Conservation (phyloP, 148 eudicot species). For the Vaccinium darrowii region DNA sequence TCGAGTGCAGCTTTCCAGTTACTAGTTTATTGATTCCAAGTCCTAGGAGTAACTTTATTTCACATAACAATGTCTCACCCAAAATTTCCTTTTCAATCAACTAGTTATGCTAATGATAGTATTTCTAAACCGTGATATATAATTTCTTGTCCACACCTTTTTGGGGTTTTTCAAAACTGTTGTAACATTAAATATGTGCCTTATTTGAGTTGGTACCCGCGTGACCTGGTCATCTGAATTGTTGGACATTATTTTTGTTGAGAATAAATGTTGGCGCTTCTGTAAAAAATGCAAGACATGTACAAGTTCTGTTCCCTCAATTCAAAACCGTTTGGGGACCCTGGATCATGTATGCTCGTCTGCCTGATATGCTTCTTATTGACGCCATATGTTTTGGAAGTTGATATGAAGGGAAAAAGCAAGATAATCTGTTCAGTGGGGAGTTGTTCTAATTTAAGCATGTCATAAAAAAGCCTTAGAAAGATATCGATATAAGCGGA, state of each 20-base stretch:
- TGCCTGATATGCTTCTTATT: background rate
- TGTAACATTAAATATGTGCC: background rate
- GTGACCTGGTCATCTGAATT: background rate
- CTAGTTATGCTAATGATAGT: background rate
- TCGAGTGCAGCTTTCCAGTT: background rate
- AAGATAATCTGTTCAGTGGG: background rate
- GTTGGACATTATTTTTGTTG: background rate
- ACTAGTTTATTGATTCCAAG: background rate
- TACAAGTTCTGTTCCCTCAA: background rate
- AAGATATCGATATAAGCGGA: background rate
- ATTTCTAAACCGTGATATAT: background rate
- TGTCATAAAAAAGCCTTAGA: background rate
- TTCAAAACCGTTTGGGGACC: background rate
- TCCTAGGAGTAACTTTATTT: background rate
- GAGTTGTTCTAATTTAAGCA: background rate
- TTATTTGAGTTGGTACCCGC: background rate
- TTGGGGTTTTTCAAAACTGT: background rate
- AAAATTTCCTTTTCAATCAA: background rate
- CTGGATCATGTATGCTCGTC: background rate
- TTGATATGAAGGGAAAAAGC: background rate
- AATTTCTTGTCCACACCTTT: background rate
- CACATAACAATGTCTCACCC: background rate
- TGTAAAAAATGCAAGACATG: too few relatives aligned
- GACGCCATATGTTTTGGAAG: background rate
- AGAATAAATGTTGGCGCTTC: background rate